These are phyloP conservation scores for Phallus indusiatus DNA, from an alignment of 768 basidiomycete species.

Conservation along the genomic window DNA sequence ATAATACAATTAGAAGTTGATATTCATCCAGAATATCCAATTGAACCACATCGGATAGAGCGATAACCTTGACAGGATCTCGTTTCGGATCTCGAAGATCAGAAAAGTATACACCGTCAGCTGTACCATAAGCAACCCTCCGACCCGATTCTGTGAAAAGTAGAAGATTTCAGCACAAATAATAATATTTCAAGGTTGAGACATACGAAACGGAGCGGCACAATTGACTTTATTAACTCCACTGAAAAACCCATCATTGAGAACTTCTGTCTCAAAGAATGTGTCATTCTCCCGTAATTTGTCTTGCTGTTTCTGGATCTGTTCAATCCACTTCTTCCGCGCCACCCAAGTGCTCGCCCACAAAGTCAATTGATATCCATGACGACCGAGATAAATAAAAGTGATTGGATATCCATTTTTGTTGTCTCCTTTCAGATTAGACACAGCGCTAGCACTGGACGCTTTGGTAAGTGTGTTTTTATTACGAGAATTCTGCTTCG, in stretches of 20 bases:
- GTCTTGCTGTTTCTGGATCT: conserved; percentile 84
- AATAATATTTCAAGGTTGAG: background rate
- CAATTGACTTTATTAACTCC: conserved; percentile 86
- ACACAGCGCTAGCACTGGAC: conserved; percentile 37
- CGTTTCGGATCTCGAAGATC: conserved; percentile 68
- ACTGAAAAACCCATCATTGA: conserved; percentile 85
- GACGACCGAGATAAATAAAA: conserved; percentile 87
- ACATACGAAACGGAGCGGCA: conserved; percentile 80
- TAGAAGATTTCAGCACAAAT: background rate
- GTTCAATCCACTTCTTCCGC: conserved; percentile 91
- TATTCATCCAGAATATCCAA: conserved; percentile 96
- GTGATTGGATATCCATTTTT: conserved; percentile 90
- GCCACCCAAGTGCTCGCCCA: conserved; percentile 81
- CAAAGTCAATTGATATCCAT: conserved; percentile 83
- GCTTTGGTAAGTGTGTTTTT: conserved; percentile 32
- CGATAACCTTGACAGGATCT: conserved; percentile 85
- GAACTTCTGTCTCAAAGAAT: conserved; percentile 75
- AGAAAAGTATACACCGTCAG: conserved; percentile 93
- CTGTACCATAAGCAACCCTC: conserved; percentile 91
- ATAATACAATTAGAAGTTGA: conserved; percentile 93
- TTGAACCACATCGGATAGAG: conserved; percentile 82
- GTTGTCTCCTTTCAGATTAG: conserved; percentile 36
- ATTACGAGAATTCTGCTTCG: conserved; percentile 13
- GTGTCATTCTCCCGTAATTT: conserved; percentile 71
- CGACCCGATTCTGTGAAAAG: conserved; percentile 57